Conservation (phyloP, 352 stramenopile species). For the Globisporangium rhizosaccharum region DNA sequence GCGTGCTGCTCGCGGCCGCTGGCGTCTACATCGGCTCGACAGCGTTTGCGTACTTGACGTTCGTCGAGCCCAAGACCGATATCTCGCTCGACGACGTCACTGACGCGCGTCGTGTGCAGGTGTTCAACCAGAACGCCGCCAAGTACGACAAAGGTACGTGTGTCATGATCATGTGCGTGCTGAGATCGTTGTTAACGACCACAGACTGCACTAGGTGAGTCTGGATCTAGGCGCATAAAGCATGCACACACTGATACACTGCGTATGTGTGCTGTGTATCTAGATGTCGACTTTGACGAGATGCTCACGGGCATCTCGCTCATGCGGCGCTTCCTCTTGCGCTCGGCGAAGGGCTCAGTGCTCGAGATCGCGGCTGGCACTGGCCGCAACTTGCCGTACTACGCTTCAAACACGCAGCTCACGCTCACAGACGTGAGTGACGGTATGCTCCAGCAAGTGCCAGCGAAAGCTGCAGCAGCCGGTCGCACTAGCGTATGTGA, state of each 20-base stretch:
- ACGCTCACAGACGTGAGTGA: slow-evolving; percentile 71
- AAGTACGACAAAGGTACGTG: slow-evolving; percentile 62
- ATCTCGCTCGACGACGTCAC: slow-evolving; percentile 24
- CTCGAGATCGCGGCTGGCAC: slow-evolving; percentile 95
- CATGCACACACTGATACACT: background rate
- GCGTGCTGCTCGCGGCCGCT: slow-evolving; percentile 48
- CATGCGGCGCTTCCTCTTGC: slow-evolving; percentile 77
- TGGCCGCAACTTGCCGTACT: slow-evolving; percentile 91
- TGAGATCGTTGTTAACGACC: no score
- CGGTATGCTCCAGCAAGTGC: slow-evolving; percentile 69
- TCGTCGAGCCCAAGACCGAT: slow-evolving; percentile 57
- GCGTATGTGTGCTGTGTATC: background rate
- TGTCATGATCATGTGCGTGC: background rate
- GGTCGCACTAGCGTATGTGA: slow-evolving; percentile 23
- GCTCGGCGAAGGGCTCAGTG: slow-evolving; percentile 60
- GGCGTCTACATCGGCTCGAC: slow-evolving; percentile 52
- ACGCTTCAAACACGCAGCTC: slow-evolving; percentile 41
- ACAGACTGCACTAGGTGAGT: background rate
- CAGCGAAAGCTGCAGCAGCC: slow-evolving; percentile 16
- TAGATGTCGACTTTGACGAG: slow-evolving; percentile 77
- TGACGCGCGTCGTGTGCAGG: slow-evolving; percentile 42
- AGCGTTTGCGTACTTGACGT: slow-evolving; percentile 57
- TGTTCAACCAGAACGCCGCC: slow-evolving; percentile 68
- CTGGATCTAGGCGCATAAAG: no score
- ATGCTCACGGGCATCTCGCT: slow-evolving; percentile 73